phyloP scores from a whole-genome alignment of 2,329 filamentous ascomycete species.

The Aspergillus versicolor region DNA sequence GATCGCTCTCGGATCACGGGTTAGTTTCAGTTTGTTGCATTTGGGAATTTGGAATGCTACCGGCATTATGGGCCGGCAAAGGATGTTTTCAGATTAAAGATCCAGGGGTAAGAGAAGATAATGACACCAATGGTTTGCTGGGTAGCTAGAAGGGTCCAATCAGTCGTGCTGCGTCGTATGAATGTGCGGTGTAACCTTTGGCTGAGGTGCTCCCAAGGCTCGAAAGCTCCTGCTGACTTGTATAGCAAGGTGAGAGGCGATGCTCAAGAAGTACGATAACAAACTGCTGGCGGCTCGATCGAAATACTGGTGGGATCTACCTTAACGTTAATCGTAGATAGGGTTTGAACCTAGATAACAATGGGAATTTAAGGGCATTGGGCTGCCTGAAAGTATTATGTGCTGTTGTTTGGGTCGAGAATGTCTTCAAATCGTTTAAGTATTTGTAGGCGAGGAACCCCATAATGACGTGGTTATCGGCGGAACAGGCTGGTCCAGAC shows the following conservation, averaged over 20 bases:
- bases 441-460: background rate
- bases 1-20: too few species aligned
- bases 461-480: conserved; percentile 9
- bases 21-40: conserved; percentile 1
- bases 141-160: conserved; percentile 9
- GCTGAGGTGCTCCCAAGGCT: too few species aligned
- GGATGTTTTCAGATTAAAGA: background rate
- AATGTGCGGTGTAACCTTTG: conserved; percentile 12
- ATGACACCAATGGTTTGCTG: background rate
- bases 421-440: background rate
- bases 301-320: background rate
- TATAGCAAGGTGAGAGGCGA: background rate
- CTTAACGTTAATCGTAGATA: conserved; percentile 7
- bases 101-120: background rate
- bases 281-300: background rate
- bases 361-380: too few species aligned
- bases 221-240: background rate
- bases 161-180: conserved; percentile 13
- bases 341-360: background rate
- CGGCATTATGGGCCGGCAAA: background rate
- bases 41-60: background rate
- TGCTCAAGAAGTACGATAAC: too few species aligned
- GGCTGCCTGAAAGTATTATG: background rate
- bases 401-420: background rate
- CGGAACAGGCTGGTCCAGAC: conserved; percentile 12